These are phyloP conservation scores for Phanerochaete sordida DNA, from an alignment of 768 basidiomycete genomes.

Conservation along the genomic window DNA sequence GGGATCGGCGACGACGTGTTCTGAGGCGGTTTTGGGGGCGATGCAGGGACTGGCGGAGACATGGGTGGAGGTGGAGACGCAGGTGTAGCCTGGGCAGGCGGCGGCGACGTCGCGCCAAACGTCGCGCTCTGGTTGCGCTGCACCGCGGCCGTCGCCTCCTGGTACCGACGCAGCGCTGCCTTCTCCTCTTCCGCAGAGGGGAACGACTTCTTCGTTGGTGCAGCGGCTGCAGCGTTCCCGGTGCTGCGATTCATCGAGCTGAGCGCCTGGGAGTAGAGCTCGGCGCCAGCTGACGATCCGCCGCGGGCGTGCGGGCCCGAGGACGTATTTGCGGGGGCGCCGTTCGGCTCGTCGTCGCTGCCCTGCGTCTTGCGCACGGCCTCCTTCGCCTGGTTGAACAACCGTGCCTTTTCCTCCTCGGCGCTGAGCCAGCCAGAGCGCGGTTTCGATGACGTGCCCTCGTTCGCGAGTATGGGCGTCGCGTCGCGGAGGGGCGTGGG, in stretches of 20 bases:
- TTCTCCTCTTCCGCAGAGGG: conserved; percentile 73
- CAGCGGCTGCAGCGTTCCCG: conserved; percentile 15
- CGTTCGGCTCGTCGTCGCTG: conserved; percentile 21
- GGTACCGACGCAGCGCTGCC: conserved; percentile 60
- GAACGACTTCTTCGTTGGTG: conserved; percentile 40
- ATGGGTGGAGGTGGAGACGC: neutral
- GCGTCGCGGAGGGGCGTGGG: conserved; percentile 12
- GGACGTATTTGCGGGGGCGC: conserved; percentile 3
- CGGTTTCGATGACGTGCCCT: neutral
- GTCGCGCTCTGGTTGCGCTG: conserved; percentile 46
- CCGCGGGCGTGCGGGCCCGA: neutral
- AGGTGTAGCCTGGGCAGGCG: neutral
- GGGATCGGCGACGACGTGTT: conserved; percentile 43
- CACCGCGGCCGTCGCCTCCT: conserved; percentile 70
- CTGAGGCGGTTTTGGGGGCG: conserved; percentile 3
- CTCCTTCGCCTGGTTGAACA: conserved; percentile 67
- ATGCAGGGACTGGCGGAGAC: neutral
- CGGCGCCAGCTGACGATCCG: conserved; percentile 36
- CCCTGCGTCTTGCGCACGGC: conserved; percentile 61
- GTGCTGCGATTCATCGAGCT: conserved; percentile 30
- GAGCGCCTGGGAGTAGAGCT: conserved; percentile 44
- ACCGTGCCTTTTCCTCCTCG: conserved; percentile 70
- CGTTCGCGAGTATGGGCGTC: conserved; percentile 4
- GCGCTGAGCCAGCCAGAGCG: conserved; percentile 53
- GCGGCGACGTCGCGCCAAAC: conserved; percentile 8